Base-by-base conservation (phyloP, 352 stramenopile genomes). In the Pythium sukuiense region DNA sequence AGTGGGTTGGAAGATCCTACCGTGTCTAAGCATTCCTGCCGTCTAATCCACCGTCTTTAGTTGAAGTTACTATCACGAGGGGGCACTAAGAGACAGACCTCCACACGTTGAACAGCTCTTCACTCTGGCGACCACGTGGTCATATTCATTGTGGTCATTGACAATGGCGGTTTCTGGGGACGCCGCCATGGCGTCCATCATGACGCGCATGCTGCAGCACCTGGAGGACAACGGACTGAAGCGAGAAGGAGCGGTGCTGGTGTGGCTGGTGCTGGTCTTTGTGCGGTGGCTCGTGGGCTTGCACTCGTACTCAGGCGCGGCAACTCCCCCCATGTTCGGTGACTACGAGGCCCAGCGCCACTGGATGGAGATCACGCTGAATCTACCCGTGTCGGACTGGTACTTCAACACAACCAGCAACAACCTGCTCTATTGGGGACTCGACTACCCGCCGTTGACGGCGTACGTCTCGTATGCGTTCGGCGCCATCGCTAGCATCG, bases 311-410 rank as follows among this genome's bases (percentile, higher is more conserved):
- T 96, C 88, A 8, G 89, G 89, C 16, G 78, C 77, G n/a, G 56
- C 59, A 52, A 90, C 72, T 37, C 76, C 85, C 49, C 88, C 90
- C 18, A 92, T 96, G 80, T 97, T 96, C 69, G 97, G 97, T 39
- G 97, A 99, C 74, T 99, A 97, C 77, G 97, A 99, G 73, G 97
- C 97, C 3, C 97, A 99, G 76, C 90, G 97, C 37, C 97, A 99
- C 78, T 99, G 97, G 97, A 99, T 99, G 96, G 97, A 99, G 81
- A 82, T 99, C 53, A 99, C 97, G 30, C 84, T 86, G 48, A 81
- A 97, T 59, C 66, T 99, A 59, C 96, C 96, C 1, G 57, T 98
- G 13, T 85, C 76, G 3, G 82, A 98, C 54, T 99, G 97, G 97
- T 99, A 99, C 72, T 92, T 90, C 69, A 97, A 96, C 60, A 80